Conservation (phyloP, 75 land plant genomes). For the Adiantum capillusveneris region DNA sequence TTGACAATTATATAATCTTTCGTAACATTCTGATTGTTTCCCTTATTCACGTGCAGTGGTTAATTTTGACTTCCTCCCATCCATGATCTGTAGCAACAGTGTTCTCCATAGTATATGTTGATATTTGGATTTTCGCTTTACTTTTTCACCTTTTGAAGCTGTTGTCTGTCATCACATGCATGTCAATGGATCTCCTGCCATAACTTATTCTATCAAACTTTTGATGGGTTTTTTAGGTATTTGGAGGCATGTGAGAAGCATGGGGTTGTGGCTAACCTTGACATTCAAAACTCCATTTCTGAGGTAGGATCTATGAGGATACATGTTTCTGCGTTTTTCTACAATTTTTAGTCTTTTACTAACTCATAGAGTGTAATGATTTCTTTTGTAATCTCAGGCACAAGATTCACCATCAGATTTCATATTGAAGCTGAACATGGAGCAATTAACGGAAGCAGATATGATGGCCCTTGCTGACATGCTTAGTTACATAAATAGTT, state of each 20-base stretch:
- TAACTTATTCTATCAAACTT: too few relatives aligned
- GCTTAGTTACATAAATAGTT: constrained; percentile 23
- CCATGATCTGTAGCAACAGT: too few relatives aligned
- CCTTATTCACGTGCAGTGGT: too few relatives aligned
- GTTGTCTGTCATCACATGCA: too few relatives aligned
- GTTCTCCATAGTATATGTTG: too few relatives aligned
- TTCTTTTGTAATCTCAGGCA: neutral
- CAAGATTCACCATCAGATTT: constrained; percentile 1
- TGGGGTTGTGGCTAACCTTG: constrained; percentile 10
- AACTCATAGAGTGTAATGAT: neutral
- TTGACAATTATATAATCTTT: too few relatives aligned
- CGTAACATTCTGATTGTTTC: too few relatives aligned
- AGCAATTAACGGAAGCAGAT: constrained; percentile 46
- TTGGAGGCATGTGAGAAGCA: constrained; percentile 18
- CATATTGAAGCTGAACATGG: constrained; percentile 36
- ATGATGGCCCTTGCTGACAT: constrained; percentile 40
- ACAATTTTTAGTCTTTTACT: neutral
- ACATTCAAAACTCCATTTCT: constrained; percentile 10
- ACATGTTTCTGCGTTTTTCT: neutral
- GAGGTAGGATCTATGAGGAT: constrained; percentile 1
- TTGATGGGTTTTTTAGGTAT: constrained; percentile 20
- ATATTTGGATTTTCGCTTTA: too few relatives aligned
- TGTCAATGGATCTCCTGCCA: too few relatives aligned
- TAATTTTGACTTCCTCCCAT: too few relatives aligned
- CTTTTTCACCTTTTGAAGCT: too few relatives aligned